phyloP scores from a whole-genome alignment of 2,329 filamentous ascomycete genomes.

The Trichoderma simmonsii region DNA sequence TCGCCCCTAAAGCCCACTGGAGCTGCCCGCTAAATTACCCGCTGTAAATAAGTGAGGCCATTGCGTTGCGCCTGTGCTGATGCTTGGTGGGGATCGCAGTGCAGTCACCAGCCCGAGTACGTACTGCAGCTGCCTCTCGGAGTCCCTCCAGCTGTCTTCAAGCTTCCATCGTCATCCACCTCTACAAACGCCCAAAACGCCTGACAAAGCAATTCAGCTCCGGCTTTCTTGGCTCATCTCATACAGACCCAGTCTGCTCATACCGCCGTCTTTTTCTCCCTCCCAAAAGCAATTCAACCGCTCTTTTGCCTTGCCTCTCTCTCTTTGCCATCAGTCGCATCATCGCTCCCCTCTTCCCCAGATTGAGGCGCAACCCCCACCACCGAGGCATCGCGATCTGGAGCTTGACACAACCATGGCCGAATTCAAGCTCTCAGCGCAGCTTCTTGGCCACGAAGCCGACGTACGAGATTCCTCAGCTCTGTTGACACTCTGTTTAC shows the following conservation, averaged over 20 bases:
- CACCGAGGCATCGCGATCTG: background rate
- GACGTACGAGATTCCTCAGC: constrained; percentile 62
- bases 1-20: background rate
- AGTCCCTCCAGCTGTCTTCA: constrained; percentile 24
- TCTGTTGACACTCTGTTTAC: background rate
- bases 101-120: constrained; percentile 14
- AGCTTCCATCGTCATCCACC: constrained; percentile 31
- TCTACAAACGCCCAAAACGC: background rate
- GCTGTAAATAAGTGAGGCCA: background rate
- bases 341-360: constrained; percentile 21
- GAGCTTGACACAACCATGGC: constrained; percentile 49
- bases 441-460: constrained; percentile 83
- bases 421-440: constrained; percentile 91
- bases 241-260: background rate
- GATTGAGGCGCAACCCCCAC: constrained; percentile 1
- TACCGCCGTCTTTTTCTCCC: background rate
- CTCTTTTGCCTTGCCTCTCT: background rate
- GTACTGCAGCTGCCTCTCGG: background rate
- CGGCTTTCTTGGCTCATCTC: background rate
- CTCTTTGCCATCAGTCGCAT: background rate
- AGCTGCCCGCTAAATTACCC: constrained; percentile 5
- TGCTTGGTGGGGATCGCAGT: background rate
- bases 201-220: constrained; percentile 12
- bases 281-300: background rate
- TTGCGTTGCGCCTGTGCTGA: background rate